Base-by-base conservation (phyloP, 495 filamentous ascomycete species). In the Aspergillus funiculosus region DNA sequence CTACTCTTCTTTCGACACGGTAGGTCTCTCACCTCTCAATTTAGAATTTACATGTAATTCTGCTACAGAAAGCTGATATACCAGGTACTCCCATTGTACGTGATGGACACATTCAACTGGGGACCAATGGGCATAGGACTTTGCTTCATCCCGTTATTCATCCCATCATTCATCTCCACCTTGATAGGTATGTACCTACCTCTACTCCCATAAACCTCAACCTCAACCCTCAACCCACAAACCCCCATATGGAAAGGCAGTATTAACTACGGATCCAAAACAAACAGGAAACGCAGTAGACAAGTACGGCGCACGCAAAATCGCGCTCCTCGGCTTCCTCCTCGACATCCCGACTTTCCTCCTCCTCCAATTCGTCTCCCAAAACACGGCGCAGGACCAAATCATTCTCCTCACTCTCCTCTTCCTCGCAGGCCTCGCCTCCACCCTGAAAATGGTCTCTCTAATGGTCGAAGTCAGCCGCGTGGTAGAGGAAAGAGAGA, bases 81-180 rank as follows among this genome's bases (percentile, higher is more conserved):
- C 1, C 34, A 67, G 71, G 59, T 69, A 1, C 59, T 74, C 50
- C 67, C 73, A 3, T 48, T 74, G 6, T 69, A 64, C 39, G 64
- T 70, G 9, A 66, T 69, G 40, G 36, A 51, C 4, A 66, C 54
- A 22, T 85, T 83, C 62, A 57, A 68, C 43, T 79, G 81, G 80
- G 65, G 74, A 27, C 78, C 81, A 4, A 57, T 78, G 1, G 64
- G 68, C 26, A 73, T 79, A 1, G 81, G 80, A 5, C 59, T 84
- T 5, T 63, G 81, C 13, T 85, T 85, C 60, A 56, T 82, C 6
- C 71, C 76, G 1, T 60, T 80, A 4, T 74, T 74, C 30, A 56
- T 68, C 3, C 66, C 72, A 4, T 55, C 62, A 1, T 58, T 65
- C 48, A 32, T 56, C 35, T 50, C 57, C 28, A 54, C 71, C 6